Percentiles rank a stretch among this genome's conserved stretches.
Evolutionary conservation across 768 basidiomycete species (phyloP).

Genomic region (Termitomyces sp.): DNA sequence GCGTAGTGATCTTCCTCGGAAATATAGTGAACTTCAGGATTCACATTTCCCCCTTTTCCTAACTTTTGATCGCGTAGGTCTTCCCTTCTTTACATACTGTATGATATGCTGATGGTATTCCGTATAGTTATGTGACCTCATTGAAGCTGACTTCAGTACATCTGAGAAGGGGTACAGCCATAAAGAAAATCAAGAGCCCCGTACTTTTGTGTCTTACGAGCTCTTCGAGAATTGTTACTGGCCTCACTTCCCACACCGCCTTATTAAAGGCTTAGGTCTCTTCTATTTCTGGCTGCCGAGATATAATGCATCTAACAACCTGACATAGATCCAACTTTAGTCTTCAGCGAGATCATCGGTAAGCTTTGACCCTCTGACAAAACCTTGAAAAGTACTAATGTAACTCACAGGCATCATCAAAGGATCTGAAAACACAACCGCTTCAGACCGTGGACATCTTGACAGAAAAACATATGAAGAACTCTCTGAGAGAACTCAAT

Average conservation of each 20-base stretch:
- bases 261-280: slow-evolving; percentile 52
- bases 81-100: not conserved
- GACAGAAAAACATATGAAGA: slow-evolving; percentile 39
- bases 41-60: slow-evolving; percentile 68
- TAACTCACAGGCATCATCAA: slow-evolving; percentile 53
- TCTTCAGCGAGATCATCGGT: slow-evolving; percentile 68
- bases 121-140: slow-evolving; percentile 40
- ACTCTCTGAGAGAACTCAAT: slow-evolving; percentile 49
- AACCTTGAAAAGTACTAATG: not conserved
- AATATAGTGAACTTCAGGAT: slow-evolving; percentile 54
- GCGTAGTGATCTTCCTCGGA: slow-evolving; percentile 42
- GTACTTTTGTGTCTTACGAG: slow-evolving; percentile 38
- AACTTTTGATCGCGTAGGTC: slow-evolving; percentile 56
- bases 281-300: not conserved
- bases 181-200: slow-evolving; percentile 2
- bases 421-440: slow-evolving; percentile 57
- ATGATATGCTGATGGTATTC: not conserved
- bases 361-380: slow-evolving; percentile 6
- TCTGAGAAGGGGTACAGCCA: not conserved
- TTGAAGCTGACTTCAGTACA: slow-evolving; percentile 43
- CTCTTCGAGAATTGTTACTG: slow-evolving; percentile 52
- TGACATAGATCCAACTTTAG: slow-evolving; percentile 54
- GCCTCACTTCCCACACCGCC: slow-evolving; percentile 49
- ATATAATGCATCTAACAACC: not conserved
- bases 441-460: slow-evolving; percentile 32